phyloP scores from a whole-genome alignment of 106 monocot species.

The Amphibolis antarctica region DNA sequence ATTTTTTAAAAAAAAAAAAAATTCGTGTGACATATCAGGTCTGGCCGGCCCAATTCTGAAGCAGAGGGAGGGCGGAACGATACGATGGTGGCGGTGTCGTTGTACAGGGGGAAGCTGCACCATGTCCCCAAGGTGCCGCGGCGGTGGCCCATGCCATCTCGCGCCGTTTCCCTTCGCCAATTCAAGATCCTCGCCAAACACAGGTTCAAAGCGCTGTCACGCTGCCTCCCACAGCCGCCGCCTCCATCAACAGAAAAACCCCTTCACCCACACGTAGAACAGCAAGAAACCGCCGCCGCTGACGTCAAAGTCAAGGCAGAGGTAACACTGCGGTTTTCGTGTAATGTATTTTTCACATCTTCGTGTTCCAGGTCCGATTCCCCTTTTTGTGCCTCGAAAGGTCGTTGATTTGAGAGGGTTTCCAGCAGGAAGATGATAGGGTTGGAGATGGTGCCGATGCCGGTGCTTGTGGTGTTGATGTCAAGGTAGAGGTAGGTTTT shows the following conservation, averaged over 20 bases:
- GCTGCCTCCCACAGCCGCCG: not conserved
- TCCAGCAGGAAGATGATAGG: not conserved
- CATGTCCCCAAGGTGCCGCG: not conserved
- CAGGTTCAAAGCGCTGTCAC: not conserved
- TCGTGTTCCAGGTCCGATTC: no score
- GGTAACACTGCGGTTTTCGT: no score
- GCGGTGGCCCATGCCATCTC: slow-evolving; percentile 14
- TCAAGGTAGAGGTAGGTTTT: not conserved
- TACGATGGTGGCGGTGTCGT: slow-evolving; percentile 15
- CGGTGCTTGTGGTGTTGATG: not conserved
- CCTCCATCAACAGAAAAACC: not conserved
- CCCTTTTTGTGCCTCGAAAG: no score
- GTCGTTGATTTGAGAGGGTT: no score
- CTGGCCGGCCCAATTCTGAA: no score
- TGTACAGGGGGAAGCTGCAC: slow-evolving; percentile 22
- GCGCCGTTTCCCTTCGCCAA: slow-evolving; percentile 1
- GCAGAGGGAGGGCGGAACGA: slow-evolving; percentile 1
- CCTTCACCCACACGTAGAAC: not conserved
- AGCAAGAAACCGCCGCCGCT: not conserved
- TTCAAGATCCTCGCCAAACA: slow-evolving; percentile 2
- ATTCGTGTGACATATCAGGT: no score
- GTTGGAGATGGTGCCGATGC: not conserved
- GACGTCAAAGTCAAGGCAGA: not conserved
- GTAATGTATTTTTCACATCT: no score
- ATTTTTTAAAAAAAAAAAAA: no score